Base-by-base conservation (phyloP, 2,329 filamentous ascomycete species). In the Blastomyces silverae region DNA sequence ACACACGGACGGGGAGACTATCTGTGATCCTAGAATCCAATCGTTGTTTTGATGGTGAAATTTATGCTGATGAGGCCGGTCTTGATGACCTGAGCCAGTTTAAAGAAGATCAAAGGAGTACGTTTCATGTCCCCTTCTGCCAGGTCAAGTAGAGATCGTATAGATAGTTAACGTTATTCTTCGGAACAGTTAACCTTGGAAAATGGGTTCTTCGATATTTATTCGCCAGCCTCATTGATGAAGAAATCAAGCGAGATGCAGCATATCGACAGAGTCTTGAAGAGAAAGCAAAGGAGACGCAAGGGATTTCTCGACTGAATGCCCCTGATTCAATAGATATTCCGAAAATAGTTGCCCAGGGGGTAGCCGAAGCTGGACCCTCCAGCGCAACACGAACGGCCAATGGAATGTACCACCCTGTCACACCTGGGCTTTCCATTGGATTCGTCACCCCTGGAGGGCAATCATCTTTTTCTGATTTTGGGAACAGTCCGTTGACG, bases 201-300 rank as follows among this genome's bases (percentile, higher is more conserved):
- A 96, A 96, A 81, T 99, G 94, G 94, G 87, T 97, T 57, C 79
- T 99, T 66, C 86, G 94, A 44, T 96, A 97, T 76, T 83, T 99
- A 0, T 99, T 99, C 78, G 87, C 89, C 11, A 89, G 89, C 64
- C 81, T 97, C 53, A 89, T 99, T 63, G 90, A 96, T 66, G 92
- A 97, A 75, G 91, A 97, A 75, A 89, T 96, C 69, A 87, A 84
- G 68, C 86, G 91, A 62, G 94, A 99, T 72, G 87, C 90, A 71
- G 80, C 78, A 0, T 87, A 89, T 73, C 85, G 93, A n/a, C 81
- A 85, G 56, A 83, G 84, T 57, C 79, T 96, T 8, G 84, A 91
- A 62, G 83, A 86, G 44, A 81, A 78, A 20, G 80, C 84, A 4
- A 85, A 87, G 67, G 86, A 87, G 70, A 82, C 83, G 39, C 80